Conservation (phyloP, 2,329 filamentous ascomycete species). For the Colletotrichum lindemuthianum region DNA sequence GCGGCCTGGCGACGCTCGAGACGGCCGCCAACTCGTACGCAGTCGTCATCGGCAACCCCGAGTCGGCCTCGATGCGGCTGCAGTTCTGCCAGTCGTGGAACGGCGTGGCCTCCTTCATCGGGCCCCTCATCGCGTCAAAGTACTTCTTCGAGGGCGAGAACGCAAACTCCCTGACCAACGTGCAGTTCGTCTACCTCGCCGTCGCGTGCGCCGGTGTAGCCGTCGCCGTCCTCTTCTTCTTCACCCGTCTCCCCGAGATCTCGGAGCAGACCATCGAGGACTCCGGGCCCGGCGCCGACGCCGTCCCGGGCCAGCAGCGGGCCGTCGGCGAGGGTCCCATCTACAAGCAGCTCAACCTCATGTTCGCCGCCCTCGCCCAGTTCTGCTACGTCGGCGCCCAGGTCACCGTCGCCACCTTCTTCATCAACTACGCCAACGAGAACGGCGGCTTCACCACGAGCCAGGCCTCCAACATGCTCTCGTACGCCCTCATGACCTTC, state of each 20-base stretch:
- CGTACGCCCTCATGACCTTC: constrained; percentile 50
- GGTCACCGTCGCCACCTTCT: constrained; percentile 72
- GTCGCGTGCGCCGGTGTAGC: constrained; percentile 77
- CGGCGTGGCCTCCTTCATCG: constrained; percentile 66
- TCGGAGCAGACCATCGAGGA: constrained; percentile 58
- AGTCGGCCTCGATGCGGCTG: constrained; percentile 63
- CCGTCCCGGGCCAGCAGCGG: constrained; percentile 50
- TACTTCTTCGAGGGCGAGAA: constrained; percentile 72
- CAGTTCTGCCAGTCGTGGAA: constrained; percentile 65
- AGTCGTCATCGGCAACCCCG: constrained; percentile 60
- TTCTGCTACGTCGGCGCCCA: constrained; percentile 84
- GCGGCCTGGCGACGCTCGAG: constrained; percentile 78
- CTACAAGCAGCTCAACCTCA: constrained; percentile 77
- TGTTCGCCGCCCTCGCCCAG: constrained; percentile 81
- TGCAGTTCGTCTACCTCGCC: constrained; percentile 81
- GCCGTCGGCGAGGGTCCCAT: constrained; percentile 70
- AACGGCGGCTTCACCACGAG: constrained; percentile 55
- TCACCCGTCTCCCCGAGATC: constrained; percentile 76
- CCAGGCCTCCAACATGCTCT: constrained; percentile 39
- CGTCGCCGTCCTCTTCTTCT: constrained; percentile 73
- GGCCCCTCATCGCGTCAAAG: constrained; percentile 76
- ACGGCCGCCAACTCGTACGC: constrained; percentile 79
- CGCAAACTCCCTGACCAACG: constrained; percentile 67
- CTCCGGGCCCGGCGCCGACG: constrained; percentile 40
- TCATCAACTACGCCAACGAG: constrained; percentile 77